These are phyloP conservation scores for Trichoderma harzianum DNA, from an alignment of 2,329 filamentous ascomycete genomes.

Conservation along the genomic window DNA sequence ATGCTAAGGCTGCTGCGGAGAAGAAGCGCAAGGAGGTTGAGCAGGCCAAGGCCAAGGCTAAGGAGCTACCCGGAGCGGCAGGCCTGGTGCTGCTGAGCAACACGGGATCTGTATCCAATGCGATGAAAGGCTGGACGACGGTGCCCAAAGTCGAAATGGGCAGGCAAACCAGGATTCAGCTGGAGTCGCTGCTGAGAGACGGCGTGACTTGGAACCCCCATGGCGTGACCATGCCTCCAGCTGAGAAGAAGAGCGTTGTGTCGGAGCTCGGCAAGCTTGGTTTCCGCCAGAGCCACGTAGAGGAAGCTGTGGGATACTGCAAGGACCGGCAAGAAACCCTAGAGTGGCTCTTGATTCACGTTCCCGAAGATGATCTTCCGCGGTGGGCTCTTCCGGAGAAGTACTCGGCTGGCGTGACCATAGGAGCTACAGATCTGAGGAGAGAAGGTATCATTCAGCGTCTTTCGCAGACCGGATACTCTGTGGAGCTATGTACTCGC, in stretches of 20 bases:
- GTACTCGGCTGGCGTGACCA: slow-evolving; percentile 84
- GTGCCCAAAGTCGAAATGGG: slow-evolving; percentile 94
- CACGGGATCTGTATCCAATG: slow-evolving; percentile 38
- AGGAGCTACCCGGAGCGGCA: slow-evolving; percentile 57
- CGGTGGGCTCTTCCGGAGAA: slow-evolving; percentile 87
- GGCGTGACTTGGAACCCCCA: slow-evolving; percentile 87
- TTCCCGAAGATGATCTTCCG: slow-evolving; percentile 95
- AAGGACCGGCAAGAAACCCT: slow-evolving; percentile 89
- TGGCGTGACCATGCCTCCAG: slow-evolving; percentile 59
- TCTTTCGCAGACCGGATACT: slow-evolving; percentile 79
- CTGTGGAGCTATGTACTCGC: slow-evolving; percentile 76
- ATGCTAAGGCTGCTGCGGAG: slow-evolving; percentile 69
- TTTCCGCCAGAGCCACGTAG: slow-evolving; percentile 83
- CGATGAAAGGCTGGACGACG: slow-evolving; percentile 73
- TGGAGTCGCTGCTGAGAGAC: slow-evolving; percentile 75
- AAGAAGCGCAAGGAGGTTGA: slow-evolving; percentile 75
- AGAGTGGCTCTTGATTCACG: slow-evolving; percentile 94
- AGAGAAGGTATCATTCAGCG: slow-evolving; percentile 80
- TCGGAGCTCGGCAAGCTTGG: slow-evolving; percentile 73
- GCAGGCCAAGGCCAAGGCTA: slow-evolving; percentile 65
- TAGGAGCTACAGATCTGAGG: slow-evolving; percentile 77
- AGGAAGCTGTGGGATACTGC: slow-evolving; percentile 83
- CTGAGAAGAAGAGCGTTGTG: slow-evolving; percentile 58
- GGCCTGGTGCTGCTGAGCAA: slow-evolving; percentile 52
- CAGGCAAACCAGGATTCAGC: slow-evolving; percentile 68